phyloP scores from a whole-genome alignment of 2,329 filamentous ascomycete species.

The Talaromyces atroroseus region DNA sequence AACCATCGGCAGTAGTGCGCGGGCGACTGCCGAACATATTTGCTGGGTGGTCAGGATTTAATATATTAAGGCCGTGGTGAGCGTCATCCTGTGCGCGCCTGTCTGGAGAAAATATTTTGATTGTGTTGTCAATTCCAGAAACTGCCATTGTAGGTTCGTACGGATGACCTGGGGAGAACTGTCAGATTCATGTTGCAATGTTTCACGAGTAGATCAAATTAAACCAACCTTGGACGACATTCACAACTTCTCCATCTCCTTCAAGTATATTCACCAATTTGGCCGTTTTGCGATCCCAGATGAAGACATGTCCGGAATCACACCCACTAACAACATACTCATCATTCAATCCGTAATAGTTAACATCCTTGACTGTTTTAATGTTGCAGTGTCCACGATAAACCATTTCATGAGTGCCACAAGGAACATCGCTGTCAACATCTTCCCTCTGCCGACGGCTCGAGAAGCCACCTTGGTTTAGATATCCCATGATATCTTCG shows the following conservation, averaged over 20 bases:
- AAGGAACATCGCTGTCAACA: slow-evolving; percentile 52
- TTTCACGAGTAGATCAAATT: not conserved
- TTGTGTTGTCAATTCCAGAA: slow-evolving; percentile 62
- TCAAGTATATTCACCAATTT: slow-evolving; percentile 60
- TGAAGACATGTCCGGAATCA: slow-evolving; percentile 62
- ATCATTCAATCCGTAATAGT: slow-evolving; percentile 61
- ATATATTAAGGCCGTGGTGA: slow-evolving; percentile 53
- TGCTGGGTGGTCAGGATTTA: slow-evolving; percentile 40
- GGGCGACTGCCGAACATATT: slow-evolving; percentile 27
- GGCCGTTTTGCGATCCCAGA: slow-evolving; percentile 61
- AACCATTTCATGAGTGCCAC: slow-evolving; percentile 50
- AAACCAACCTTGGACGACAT: slow-evolving; percentile 56
- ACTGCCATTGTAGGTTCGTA: slow-evolving; percentile 63
- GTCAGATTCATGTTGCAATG: not conserved
- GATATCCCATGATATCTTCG: slow-evolving; percentile 27
- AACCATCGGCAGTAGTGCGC: slow-evolving; percentile 18
- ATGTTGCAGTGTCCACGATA: slow-evolving; percentile 64
- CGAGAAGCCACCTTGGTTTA: slow-evolving; percentile 48
- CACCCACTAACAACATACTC: slow-evolving; percentile 64
- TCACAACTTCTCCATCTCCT: slow-evolving; percentile 64
- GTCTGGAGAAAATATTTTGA: slow-evolving; percentile 64
- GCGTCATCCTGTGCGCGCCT: slow-evolving; percentile 53
- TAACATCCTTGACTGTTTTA: slow-evolving; percentile 64
- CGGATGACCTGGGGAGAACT: slow-evolving; percentile 48
- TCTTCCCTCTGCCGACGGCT: slow-evolving; percentile 40